phyloP scores from a whole-genome alignment of 2,329 filamentous ascomycete species.

The Hypoxylon rubiginosum region DNA sequence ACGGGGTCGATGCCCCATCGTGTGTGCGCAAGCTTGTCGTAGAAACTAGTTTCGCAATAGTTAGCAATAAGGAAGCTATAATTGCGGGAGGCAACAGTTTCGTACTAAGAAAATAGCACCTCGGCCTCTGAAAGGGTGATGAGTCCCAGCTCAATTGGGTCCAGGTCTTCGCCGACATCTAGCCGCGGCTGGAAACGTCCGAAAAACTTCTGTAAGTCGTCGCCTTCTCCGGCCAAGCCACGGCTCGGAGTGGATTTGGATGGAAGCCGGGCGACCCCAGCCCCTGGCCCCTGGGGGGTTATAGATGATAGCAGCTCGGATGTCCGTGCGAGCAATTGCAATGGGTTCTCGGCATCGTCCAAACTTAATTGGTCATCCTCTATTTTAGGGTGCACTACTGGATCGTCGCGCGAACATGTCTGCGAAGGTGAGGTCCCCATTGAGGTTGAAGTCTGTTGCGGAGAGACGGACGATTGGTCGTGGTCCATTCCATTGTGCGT shows the following conservation, averaged over 20 bases:
- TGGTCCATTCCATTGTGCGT: constrained; percentile 35
- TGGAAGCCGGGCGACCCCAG: constrained; percentile 31
- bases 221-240: constrained; percentile 53
- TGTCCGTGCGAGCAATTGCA: constrained; percentile 79
- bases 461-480: constrained; percentile 47
- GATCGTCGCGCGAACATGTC: constrained; percentile 46
- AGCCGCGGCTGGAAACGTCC: constrained; percentile 72
- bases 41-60: constrained; percentile 65
- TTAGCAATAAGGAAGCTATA: not conserved
- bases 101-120: constrained; percentile 73
- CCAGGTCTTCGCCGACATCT: constrained; percentile 73
- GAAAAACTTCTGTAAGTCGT: constrained; percentile 74
- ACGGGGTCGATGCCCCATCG: constrained; percentile 79
- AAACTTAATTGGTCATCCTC: constrained; percentile 63
- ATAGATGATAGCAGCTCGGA: constrained; percentile 70
- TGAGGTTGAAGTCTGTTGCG: constrained; percentile 48
- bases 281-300: constrained; percentile 47
- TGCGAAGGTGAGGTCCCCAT: constrained; percentile 50
- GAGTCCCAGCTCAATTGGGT: constrained; percentile 78
- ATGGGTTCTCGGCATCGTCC: constrained; percentile 81
- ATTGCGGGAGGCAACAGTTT: constrained; percentile 46
- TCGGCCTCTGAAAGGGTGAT: constrained; percentile 75
- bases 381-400: constrained; percentile 50
- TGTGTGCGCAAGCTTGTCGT: constrained; percentile 78
- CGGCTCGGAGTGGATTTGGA: constrained; percentile 49